Conservation (phyloP, 164 flowering plant species). For the Macadamia tetraphylla region DNA sequence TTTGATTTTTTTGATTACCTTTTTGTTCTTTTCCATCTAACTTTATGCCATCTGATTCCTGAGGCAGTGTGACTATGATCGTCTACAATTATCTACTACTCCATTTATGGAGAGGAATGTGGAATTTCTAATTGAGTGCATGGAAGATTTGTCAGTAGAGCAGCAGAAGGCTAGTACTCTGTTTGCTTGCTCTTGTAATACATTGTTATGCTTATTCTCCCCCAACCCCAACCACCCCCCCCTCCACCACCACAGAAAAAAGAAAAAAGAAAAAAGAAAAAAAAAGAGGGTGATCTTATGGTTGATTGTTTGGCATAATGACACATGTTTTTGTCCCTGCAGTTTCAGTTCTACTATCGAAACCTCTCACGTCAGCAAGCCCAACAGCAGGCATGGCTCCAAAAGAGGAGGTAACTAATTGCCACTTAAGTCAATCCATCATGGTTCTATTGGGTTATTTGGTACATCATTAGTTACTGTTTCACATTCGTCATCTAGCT, state of each 20-base stretch:
- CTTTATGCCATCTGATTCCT: slow-evolving; percentile 2
- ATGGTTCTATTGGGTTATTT: too few relatives aligned
- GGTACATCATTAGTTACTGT: too few relatives aligned
- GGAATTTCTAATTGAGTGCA: slow-evolving; percentile 91
- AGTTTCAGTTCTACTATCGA: slow-evolving; percentile 90
- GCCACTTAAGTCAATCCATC: neutral
- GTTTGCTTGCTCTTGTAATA: neutral
- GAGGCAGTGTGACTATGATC: slow-evolving; percentile 90
- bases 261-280: too few relatives aligned
- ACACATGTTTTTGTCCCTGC: slow-evolving; percentile 14
- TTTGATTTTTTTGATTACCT: too few relatives aligned
- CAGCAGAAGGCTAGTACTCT: slow-evolving; percentile 71
- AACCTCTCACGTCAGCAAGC: slow-evolving; percentile 89
- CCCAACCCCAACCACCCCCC: too few relatives aligned
- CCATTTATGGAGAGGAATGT: slow-evolving; percentile 87
- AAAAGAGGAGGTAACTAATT: slow-evolving; percentile 72
- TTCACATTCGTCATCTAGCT: too few relatives aligned
- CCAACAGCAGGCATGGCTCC: slow-evolving; percentile 98
- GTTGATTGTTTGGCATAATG: neutral
- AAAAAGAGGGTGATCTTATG: neutral
- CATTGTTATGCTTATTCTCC: too few relatives aligned
- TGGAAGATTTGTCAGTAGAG: slow-evolving; percentile 89
- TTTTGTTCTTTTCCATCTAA: neutral
- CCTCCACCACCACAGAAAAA: too few relatives aligned
- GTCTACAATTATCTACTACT: slow-evolving; percentile 66